Evolutionary conservation across 768 basidiomycete genomes (phyloP), one percentile per base, ranked within the genome.

Genomic region (Kwoniella sp.): DNA sequence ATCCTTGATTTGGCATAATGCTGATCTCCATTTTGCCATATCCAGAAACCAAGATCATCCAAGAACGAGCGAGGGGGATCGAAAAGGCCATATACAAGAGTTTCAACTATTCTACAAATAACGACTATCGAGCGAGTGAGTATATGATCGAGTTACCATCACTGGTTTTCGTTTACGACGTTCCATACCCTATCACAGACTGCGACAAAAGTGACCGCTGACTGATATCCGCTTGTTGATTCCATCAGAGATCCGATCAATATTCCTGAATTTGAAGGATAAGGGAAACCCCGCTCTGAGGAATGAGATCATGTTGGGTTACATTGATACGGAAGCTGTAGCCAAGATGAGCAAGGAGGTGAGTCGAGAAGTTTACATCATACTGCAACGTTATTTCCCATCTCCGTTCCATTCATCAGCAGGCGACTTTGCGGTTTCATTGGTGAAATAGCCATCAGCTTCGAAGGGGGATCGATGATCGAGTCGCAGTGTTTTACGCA

Each of bases 201-300:
- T n/a, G n/a, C n/a, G n/a, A n/a, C n/a, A n/a, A n/a, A n/a, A n/a
- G n/a, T n/a, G n/a, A n/a, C n/a, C n/a, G n/a, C n/a, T n/a, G 22
- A 53, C 29, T 55, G 21, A 21, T 40, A n/a, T 19, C n/a, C 36
- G 6, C 3, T 7, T 36, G 22, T 5, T 17, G 22, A 22, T 58
- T 0, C 7, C 46, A 6, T 13, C 70, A 96, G 80, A 91, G 79
- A 90, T 98, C 65, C 88, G 96, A 27, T 88, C 88, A 26, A 80
- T 97, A 49, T 94, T 86, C 76, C 88, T 95, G 70, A 98, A 98
- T 80, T 84, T 99, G 71, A 97, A 96, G 80, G 94, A 95, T 80
- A 93, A 92, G 82, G 86, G 88, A 70, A 99, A 99, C 80, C 92
- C 93, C 17, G 84, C 85, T 27, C 78, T 99, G 59, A 84, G 94